Conservation (phyloP, 352 stramenopile genomes). For the Phytophthora pluvialis region DNA sequence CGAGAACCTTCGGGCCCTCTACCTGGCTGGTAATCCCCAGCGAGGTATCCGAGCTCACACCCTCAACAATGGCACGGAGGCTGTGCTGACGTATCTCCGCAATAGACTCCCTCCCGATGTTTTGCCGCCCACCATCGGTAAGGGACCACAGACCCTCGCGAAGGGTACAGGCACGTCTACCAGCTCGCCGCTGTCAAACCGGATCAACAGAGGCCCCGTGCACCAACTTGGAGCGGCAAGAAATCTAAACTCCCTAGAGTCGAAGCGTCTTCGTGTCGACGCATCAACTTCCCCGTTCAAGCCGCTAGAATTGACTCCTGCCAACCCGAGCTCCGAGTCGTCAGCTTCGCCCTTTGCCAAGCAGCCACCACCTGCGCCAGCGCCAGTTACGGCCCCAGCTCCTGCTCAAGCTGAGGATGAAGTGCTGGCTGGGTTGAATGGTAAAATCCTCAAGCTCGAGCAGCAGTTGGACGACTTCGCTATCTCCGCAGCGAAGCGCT, state of each 20-base stretch:
- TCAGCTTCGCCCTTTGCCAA: conserved; percentile 14
- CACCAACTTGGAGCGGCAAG: conserved; percentile 15
- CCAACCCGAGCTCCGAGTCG: conserved; percentile 6
- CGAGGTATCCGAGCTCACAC: conserved; percentile 70
- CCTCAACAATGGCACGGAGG: conserved; percentile 71
- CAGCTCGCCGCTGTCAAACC: conserved; percentile 28
- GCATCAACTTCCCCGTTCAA: conserved; percentile 28
- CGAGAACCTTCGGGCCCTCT: conserved; percentile 62
- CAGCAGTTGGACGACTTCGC: conserved; percentile 66
- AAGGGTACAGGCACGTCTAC: conserved; percentile 20
- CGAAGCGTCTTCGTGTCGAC: conserved; percentile 41
- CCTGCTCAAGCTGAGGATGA: conserved; percentile 26
- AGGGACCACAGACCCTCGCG: conserved; percentile 6
- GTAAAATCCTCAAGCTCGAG: conserved; percentile 60
- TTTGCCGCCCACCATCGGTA: conserved; percentile 26
- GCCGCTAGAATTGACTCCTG: conserved; percentile 14
- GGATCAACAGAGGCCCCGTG: conserved; percentile 7
- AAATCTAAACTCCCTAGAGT: conserved; percentile 26
- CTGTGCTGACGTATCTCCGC: conserved; percentile 75
- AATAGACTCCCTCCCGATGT: conserved; percentile 56
- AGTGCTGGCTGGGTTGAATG: conserved; percentile 42
- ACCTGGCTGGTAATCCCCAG: conserved; percentile 79
- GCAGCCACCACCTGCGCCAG: conserved; percentile 10
- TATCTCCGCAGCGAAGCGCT: conserved; percentile 71
- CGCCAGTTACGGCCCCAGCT: neutral